These are phyloP conservation scores for Fragaria ananassa DNA, from an alignment of 306 rosid genomes.

Conservation along the genomic window DNA sequence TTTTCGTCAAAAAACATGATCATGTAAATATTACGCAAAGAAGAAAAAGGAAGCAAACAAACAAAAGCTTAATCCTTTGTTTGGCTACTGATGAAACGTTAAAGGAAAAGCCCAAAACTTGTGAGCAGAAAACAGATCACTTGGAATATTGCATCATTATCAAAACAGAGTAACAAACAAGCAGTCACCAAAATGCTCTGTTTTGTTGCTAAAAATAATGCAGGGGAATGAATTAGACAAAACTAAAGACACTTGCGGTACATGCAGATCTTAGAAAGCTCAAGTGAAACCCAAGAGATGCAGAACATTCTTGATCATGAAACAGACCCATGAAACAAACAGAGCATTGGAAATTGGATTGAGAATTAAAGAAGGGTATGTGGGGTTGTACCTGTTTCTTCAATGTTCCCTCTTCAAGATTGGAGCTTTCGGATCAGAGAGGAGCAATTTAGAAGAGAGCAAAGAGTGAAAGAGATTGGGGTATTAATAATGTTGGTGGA, in stretches of 20 bases:
- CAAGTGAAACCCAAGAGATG: background rate
- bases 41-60: constrained; percentile 17
- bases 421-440: constrained; percentile 14
- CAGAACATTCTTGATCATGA: background rate
- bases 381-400: constrained; percentile 26
- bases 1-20: constrained; percentile 52
- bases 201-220: background rate
- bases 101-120: background rate
- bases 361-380: background rate
- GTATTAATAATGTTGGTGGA: background rate
- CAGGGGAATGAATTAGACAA: background rate
- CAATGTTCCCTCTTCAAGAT: background rate
- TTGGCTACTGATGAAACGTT: constrained; percentile 12
- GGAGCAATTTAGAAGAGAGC: background rate
- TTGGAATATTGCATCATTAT: constrained; percentile 8
- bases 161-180: background rate
- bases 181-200: background rate
- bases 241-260: background rate
- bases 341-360: background rate
- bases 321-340: constrained; percentile 4
- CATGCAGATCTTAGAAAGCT: background rate
- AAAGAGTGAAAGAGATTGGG: constrained; percentile 8
- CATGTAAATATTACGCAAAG: constrained; percentile 33
- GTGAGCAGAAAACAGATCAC: constrained; percentile 3
- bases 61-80: constrained; percentile 3